Percentiles rank a stretch among this genome's conserved stretches.
phyloP scores from a whole-genome alignment of 768 basidiomycete genomes.

The Tremella mesenterica region DNA sequence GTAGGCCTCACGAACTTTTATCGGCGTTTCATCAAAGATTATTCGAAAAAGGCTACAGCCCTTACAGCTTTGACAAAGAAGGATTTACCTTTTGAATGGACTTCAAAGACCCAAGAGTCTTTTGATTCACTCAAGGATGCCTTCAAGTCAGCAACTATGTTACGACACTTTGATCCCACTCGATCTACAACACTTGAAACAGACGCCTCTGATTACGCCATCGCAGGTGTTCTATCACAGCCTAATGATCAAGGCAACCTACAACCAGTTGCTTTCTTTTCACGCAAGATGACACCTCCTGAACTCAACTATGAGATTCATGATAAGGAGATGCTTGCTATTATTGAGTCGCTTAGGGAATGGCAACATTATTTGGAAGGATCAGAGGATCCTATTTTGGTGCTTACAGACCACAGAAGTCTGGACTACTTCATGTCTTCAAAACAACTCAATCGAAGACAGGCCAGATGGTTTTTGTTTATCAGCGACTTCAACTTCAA shows the following conservation, averaged over 20 bases:
- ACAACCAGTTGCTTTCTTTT: conserved; percentile 16
- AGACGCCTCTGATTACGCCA: conserved; percentile 39
- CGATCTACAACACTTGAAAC: conserved; percentile 10
- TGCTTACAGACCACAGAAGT: conserved; percentile 5
- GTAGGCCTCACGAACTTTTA: conserved; percentile 26
- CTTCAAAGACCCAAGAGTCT: background rate
- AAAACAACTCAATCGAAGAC: conserved; percentile 46
- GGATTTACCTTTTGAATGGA: background rate
- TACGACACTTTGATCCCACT: conserved; percentile 9
- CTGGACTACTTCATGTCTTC: conserved; percentile 6
- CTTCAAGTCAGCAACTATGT: conserved; percentile 16
- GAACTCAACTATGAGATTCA: conserved; percentile 52
- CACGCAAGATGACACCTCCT: conserved; percentile 18
- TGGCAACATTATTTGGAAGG: conserved; percentile 14
- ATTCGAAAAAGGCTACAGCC: conserved; percentile 11
- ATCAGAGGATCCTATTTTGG: background rate
- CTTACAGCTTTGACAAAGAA: conserved; percentile 8
- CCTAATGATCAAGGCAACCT: background rate
- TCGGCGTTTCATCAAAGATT: conserved; percentile 20
- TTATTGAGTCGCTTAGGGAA: conserved; percentile 41
- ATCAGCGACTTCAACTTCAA: conserved; percentile 12
- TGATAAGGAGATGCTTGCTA: conserved; percentile 52
- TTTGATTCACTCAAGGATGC: conserved; percentile 11
- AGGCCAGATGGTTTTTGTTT: conserved; percentile 47
- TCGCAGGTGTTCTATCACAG: conserved; percentile 42